phyloP scores from a whole-genome alignment of 495 filamentous ascomycete species.

The Lineolata rhizophorae region DNA sequence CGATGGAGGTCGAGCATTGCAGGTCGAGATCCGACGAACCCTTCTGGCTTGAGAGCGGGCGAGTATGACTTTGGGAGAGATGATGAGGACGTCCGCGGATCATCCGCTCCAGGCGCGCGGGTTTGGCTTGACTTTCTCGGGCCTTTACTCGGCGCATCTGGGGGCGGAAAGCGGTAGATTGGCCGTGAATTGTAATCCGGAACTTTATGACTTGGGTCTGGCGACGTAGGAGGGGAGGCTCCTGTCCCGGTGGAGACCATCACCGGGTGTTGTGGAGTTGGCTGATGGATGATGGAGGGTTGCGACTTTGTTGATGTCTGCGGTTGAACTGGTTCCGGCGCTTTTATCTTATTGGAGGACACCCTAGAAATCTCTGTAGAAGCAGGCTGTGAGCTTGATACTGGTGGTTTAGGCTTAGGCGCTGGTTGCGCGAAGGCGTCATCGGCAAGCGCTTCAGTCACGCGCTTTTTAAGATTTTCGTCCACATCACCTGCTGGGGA shows the following conservation, averaged over 20 bases:
- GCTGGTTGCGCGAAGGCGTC: conserved; percentile 53
- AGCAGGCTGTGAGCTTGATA: conserved; percentile 3
- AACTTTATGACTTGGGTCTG: too few species aligned
- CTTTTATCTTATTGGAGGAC: conserved; percentile 4
- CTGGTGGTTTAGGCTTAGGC: conserved; percentile 1
- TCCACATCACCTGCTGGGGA: conserved; percentile 21
- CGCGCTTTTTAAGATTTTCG: conserved; percentile 45
- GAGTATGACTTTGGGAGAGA: too few species aligned
- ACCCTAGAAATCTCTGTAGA: neutral
- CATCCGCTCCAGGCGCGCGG: conserved; percentile 1
- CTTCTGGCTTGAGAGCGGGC: too few species aligned
- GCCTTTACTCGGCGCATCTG: conserved; percentile 18
- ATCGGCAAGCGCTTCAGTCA: conserved; percentile 71
- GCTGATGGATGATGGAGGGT: conserved; percentile 1
- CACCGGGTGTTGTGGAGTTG: neutral
- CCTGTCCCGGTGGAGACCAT: neutral
- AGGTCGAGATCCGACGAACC: conserved; percentile 15
- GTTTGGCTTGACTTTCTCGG: neutral
- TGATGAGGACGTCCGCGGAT: too few species aligned
- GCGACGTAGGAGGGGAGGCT: conserved; percentile 1
- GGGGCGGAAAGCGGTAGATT: conserved; percentile 38
- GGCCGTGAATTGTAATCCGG: conserved; percentile 20
- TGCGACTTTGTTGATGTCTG: neutral
- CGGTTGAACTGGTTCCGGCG: neutral
- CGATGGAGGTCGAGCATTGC: conserved; percentile 22